These are phyloP conservation scores for Cardamine occulta DNA, from an alignment of 345 rosid species.

Conservation along the genomic window DNA sequence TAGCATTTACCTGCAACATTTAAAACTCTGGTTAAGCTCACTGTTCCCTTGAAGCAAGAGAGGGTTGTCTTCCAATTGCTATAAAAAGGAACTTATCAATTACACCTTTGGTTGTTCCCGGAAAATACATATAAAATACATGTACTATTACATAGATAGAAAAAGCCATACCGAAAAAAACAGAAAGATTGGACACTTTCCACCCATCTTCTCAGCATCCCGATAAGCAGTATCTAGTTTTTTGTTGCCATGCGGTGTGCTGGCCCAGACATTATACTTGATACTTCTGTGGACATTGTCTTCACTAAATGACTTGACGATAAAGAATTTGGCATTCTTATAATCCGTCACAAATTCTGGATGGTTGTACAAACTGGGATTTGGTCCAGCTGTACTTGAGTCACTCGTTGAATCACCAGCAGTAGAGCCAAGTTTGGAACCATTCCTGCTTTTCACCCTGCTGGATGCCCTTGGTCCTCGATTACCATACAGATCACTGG, in stretches of 20 bases:
- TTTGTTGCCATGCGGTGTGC: conserved; percentile 79
- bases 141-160: not conserved
- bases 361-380: conserved; percentile 50
- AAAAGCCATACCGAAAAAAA: conserved; percentile 61
- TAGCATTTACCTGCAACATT: conserved; percentile 68
- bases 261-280: conserved; percentile 74
- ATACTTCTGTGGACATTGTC: conserved; percentile 82
- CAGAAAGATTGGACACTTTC: conserved; percentile 61
- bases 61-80: not conserved
- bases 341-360: conserved; percentile 60
- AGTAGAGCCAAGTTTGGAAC: conserved; percentile 41
- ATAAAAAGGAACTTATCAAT: not conserved
- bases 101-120: not conserved
- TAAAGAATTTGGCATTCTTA: conserved; percentile 64
- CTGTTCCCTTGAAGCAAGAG: conserved; percentile 12
- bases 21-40: not conserved
- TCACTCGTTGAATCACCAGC: conserved; percentile 46
- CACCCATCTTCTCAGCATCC: conserved; percentile 58
- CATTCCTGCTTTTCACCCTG: conserved; percentile 52
- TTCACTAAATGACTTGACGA: conserved; percentile 81
- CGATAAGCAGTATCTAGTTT: conserved; percentile 68
- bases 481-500: conserved; percentile 60
- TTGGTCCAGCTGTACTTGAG: conserved; percentile 43
- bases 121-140: not conserved
- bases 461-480: conserved; percentile 75